A percentile compares a stretch with the other conserved stretches of the same genome.
Evolutionary conservation across 139 green algal genomes (phyloP).

Genomic region (Desmodesmus armatus): DNA sequence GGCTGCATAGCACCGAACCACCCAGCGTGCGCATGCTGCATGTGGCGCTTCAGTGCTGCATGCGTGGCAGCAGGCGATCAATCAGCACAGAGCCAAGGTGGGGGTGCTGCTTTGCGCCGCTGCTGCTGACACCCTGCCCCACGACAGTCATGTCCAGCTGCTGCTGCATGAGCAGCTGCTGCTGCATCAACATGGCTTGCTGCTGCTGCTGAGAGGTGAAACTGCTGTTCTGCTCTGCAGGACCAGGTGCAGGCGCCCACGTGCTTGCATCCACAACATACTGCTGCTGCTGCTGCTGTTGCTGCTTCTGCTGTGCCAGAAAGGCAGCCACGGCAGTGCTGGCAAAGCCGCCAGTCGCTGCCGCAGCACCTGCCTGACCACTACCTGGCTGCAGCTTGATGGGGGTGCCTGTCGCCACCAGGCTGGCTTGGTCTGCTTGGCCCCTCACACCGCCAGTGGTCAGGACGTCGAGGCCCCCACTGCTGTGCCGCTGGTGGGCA

Average conservation of each 20-base stretch:
- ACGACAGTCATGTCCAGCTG: not conserved
- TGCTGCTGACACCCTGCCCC: slow-evolving; percentile 7
- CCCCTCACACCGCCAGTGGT: not conserved
- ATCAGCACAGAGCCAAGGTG: not conserved
- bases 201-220: not conserved
- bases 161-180: not conserved
- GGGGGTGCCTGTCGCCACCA: not conserved
- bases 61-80: not conserved
- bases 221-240: not conserved
- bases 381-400: slow-evolving; percentile 3
- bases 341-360: not conserved
- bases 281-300: not conserved
- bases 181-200: not conserved
- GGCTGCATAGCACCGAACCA: too few relatives aligned
- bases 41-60: not conserved
- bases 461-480: not conserved
- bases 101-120: not conserved
- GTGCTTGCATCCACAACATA: not conserved
- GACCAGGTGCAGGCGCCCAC: not conserved
- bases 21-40: too few relatives aligned
- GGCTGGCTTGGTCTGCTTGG: not conserved
- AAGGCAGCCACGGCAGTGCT: not conserved
- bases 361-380: not conserved
- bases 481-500: not conserved
- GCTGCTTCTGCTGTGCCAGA: not conserved